phyloP scores from a whole-genome alignment of 345 rosid genomes.

The Aquilaria malaccensis region DNA sequence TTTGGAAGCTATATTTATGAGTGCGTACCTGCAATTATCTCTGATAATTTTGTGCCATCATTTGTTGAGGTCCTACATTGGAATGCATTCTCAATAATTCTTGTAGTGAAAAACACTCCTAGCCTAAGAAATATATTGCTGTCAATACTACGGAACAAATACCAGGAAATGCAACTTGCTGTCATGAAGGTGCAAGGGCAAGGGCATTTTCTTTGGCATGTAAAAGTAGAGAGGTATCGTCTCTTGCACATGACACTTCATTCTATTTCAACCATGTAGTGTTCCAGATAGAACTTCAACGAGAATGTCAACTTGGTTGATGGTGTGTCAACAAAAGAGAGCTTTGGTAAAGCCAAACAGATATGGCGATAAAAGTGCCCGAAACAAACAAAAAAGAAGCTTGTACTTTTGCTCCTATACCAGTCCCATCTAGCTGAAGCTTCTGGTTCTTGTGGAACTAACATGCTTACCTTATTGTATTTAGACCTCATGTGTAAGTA shows the following conservation, averaged over 20 bases:
- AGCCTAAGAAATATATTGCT: constrained; percentile 44
- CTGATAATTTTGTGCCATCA: constrained; percentile 80
- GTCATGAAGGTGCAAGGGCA: constrained; percentile 22
- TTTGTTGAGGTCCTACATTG: constrained; percentile 74
- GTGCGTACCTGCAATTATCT: constrained; percentile 76
- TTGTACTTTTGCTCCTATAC: too few relatives aligned
- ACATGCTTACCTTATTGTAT: too few relatives aligned
- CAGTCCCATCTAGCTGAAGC: background rate
- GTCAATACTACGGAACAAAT: constrained; percentile 55
- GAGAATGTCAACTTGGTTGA: background rate
- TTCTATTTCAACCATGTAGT: constrained; percentile 77
- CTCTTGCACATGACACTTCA: constrained; percentile 80
- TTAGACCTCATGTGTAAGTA: too few relatives aligned
- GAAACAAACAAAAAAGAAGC: background rate
- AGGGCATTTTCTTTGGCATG: constrained; percentile 76
- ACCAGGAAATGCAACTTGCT: constrained; percentile 53
- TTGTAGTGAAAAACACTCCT: constrained; percentile 70
- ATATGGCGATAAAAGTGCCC: background rate
- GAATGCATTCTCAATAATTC: constrained; percentile 51
- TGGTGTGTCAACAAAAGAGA: too few relatives aligned
- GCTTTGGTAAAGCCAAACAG: background rate
- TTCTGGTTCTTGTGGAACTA: too few relatives aligned
- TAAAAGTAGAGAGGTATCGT: constrained; percentile 64
- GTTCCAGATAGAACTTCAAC: constrained; percentile 57
- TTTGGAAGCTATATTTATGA: constrained; percentile 74